These are phyloP conservation scores for Pyrenula aspistea DNA, from an alignment of 495 filamentous ascomycete species.

Conservation along the genomic window DNA sequence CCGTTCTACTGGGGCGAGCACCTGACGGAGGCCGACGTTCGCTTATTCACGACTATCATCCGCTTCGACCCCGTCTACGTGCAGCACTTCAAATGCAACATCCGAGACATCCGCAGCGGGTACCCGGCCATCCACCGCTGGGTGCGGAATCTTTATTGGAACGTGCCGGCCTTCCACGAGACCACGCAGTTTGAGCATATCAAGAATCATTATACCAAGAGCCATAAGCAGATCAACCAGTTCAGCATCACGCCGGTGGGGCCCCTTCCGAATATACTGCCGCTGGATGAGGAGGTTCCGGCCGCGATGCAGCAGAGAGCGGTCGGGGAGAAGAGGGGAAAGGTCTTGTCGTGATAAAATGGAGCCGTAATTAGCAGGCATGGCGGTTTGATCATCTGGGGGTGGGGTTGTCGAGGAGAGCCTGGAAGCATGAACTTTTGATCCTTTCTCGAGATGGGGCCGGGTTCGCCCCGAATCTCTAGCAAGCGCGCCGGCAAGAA, in stretches of 20 bases:
- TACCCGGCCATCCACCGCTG: conserved; percentile 59
- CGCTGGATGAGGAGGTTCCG: conserved; percentile 46
- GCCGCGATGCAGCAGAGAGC: conserved; percentile 16
- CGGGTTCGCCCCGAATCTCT: no score
- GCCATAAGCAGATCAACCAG: conserved; percentile 57
- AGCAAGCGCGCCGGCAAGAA: no score
- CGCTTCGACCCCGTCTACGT: conserved; percentile 85
- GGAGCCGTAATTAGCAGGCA: no score
- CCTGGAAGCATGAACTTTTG: no score
- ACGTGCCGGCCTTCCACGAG: conserved; percentile 44
- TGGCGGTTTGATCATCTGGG: no score
- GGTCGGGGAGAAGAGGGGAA: neutral
- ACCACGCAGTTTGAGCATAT: conserved; percentile 63
- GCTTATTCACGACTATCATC: conserved; percentile 72
- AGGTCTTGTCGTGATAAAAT: neutral
- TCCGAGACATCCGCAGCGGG: conserved; percentile 68
- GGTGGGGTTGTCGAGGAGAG: no score
- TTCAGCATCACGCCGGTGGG: conserved; percentile 53
- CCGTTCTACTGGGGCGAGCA: conserved; percentile 56
- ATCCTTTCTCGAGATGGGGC: no score
- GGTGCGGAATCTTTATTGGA: conserved; percentile 60
- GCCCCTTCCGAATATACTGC: conserved; percentile 48
- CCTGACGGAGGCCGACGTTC: conserved; percentile 73
- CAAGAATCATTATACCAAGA: conserved; percentile 62
- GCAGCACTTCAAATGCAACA: conserved; percentile 89